Evolutionary conservation across 2,329 filamentous ascomycete genomes (phyloP).

Genomic region (Microdochium trichocladiopsis): DNA sequence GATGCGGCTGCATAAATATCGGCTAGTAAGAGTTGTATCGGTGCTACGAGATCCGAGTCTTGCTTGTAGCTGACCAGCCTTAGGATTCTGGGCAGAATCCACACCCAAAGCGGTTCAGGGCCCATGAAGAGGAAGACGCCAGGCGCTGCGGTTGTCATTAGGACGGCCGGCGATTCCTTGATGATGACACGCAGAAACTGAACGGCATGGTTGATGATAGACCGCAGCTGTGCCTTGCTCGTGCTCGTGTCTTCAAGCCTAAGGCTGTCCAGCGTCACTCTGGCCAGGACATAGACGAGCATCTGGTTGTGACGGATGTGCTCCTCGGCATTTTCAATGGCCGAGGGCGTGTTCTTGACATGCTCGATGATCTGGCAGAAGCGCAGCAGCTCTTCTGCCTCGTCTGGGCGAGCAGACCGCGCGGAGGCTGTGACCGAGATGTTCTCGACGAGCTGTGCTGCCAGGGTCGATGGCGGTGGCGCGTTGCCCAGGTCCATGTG

Average conservation of each 20-base stretch:
- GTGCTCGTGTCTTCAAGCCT: conserved; percentile 63
- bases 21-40: conserved; percentile 46
- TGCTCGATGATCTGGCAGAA: conserved; percentile 53
- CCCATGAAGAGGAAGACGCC: conserved; percentile 43
- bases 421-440: conserved; percentile 52
- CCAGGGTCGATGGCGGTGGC: conserved; percentile 71
- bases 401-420: conserved; percentile 54
- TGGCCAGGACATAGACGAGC: conserved; percentile 76
- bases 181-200: conserved; percentile 71
- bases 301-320: conserved; percentile 74
- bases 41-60: conserved; percentile 37
- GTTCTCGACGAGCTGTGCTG: conserved; percentile 80
- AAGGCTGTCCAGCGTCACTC: conserved; percentile 68
- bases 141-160: conserved; percentile 37
- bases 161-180: conserved; percentile 64
- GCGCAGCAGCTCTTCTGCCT: conserved; percentile 67
- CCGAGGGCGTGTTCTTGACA: conserved; percentile 40
- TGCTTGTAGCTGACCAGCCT: conserved; percentile 46
- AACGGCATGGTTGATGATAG: conserved; percentile 64
- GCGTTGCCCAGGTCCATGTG: conserved; percentile 7
- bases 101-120: conserved; percentile 56
- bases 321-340: conserved; percentile 56
- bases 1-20: conserved; percentile 38
- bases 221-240: conserved; percentile 42
- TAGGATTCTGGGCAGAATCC: conserved; percentile 54